Conservation (phyloP, 2,329 filamentous ascomycete species). For the Sporothrix euskadiensis region DNA sequence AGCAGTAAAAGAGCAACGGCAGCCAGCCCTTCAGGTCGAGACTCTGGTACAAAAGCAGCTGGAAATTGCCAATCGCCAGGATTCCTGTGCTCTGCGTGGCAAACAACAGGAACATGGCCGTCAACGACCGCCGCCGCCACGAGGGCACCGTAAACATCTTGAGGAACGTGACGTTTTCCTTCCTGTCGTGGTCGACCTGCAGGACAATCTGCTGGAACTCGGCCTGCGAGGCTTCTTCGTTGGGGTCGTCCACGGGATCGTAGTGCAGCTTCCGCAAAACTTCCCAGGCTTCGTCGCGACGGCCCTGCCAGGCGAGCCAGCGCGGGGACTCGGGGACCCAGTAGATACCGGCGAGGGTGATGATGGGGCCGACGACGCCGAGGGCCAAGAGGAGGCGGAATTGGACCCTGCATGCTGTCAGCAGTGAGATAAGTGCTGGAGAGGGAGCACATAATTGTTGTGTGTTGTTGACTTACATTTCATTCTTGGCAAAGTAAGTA, state of each 20-base stretch:
- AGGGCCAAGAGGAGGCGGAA: conserved; percentile 16
- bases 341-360: conserved; percentile 26
- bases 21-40: conserved; percentile 1
- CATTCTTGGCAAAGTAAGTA: conserved; percentile 24
- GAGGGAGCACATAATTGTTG: not conserved
- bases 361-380: conserved; percentile 25
- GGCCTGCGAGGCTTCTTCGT: conserved; percentile 24
- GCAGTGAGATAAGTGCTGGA: not conserved
- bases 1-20: not conserved
- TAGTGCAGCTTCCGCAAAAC: conserved; percentile 21
- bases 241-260: conserved; percentile 21
- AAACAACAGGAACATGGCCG: conserved; percentile 24
- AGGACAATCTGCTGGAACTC: conserved; percentile 28
- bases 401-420: conserved; percentile 9
- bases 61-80: not conserved
- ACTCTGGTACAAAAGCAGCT: not conserved
- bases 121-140: conserved; percentile 23
- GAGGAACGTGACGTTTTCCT: conserved; percentile 18
- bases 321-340: conserved; percentile 29
- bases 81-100: conserved; percentile 13
- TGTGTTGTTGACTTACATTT: conserved; percentile 19
- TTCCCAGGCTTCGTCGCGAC: conserved; percentile 60
- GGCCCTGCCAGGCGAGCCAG: conserved; percentile 54
- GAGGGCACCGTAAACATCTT: conserved; percentile 22
- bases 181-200: conserved; percentile 27